Percentiles rank a stretch among this genome's conserved stretches.
Conservation (phyloP, 2,329 filamentous ascomycete genomes). For the Phialophora tarda region DNA sequence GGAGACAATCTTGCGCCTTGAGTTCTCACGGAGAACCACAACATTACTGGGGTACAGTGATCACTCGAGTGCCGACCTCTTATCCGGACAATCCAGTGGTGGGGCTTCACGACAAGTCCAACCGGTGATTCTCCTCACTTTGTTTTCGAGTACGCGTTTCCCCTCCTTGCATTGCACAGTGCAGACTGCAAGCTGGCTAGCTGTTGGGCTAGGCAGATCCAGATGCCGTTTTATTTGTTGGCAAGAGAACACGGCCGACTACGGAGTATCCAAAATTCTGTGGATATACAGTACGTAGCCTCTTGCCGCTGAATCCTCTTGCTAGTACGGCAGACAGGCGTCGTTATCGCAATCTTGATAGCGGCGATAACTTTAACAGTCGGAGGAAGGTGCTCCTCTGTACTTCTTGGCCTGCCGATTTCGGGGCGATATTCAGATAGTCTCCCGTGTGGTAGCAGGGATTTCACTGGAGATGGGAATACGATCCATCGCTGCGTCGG, state of each 20-base stretch:
- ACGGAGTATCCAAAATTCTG: not conserved
- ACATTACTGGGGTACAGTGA: not conserved
- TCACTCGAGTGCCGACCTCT: not conserved
- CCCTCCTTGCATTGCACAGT: not conserved
- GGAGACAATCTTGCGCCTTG: not conserved
- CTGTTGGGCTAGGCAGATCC: not conserved
- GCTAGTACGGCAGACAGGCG: not conserved
- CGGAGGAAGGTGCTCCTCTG: not conserved
- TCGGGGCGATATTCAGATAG: not conserved
- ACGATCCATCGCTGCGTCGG: not conserved
- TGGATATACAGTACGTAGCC: not conserved
- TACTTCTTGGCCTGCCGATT: constrained; percentile 6
- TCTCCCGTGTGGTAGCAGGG: not conserved
- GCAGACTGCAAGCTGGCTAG: not conserved
- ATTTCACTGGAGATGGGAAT: not conserved
- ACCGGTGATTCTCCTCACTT: not conserved
- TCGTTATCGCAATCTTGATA: constrained; percentile 13
- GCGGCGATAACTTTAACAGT: constrained; percentile 5
- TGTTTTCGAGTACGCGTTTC: not conserved
- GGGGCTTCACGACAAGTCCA: not conserved
- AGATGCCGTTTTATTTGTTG: not conserved
- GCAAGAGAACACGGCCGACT: not conserved
- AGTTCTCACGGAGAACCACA: not conserved
- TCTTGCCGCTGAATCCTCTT: not conserved
- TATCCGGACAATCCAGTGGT: not conserved